Evolutionary conservation across 176 grass and related monocot genomes (phyloP).

Genomic region (Carex parvula): DNA sequence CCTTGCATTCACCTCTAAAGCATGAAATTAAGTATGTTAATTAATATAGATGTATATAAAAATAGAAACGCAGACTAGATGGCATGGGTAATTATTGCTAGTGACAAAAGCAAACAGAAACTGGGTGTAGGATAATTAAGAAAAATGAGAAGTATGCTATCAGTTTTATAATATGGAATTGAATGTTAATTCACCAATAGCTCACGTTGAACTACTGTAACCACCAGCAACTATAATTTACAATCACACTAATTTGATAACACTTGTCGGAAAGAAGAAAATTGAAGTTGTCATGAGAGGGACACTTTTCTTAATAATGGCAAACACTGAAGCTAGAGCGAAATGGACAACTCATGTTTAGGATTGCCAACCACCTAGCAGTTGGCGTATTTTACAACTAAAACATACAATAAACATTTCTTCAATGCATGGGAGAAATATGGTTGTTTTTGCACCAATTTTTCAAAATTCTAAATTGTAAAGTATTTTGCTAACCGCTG

Average conservation of each 20-base stretch:
- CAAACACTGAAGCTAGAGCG: not conserved
- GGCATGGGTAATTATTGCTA: not conserved
- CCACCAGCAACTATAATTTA: not conserved
- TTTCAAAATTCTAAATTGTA: not conserved
- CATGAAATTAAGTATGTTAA: not conserved
- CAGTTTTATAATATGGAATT: not conserved
- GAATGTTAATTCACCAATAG: not conserved
- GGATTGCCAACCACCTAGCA: not conserved
- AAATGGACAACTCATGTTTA: not conserved
- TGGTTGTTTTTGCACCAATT: not conserved
- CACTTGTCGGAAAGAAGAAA: slow-evolving; percentile 3
- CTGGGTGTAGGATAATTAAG: not conserved
- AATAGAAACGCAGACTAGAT: not conserved
- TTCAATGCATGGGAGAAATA: not conserved
- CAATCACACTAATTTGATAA: not conserved
- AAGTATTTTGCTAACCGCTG: slow-evolving; percentile 51
- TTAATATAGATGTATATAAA: not conserved
- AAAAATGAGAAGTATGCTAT: not conserved
- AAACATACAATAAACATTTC: not conserved
- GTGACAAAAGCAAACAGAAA: not conserved
- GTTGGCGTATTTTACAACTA: not conserved
- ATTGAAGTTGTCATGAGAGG: not conserved
- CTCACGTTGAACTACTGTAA: not conserved
- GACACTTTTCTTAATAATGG: not conserved
- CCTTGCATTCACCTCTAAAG: not conserved